A percentile compares a stretch with the other conserved stretches of the same genome.
phyloP scores from a whole-genome alignment of 805 yeast species.

The Myxozyma neotropica region DNA sequence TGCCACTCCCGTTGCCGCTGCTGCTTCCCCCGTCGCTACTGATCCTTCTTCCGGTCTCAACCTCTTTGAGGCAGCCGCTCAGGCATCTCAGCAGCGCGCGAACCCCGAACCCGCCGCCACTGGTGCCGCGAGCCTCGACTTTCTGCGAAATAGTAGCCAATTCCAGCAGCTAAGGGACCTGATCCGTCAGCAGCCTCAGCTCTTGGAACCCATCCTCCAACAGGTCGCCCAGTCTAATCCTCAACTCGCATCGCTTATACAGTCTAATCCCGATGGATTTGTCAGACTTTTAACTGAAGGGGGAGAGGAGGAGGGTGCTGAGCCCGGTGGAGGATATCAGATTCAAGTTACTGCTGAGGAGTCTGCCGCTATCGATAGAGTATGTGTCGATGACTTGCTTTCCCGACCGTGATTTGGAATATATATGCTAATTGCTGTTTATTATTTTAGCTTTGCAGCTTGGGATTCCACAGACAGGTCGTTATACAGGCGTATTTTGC shows the following conservation, averaged over 20 bases:
- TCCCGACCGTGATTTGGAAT: not conserved
- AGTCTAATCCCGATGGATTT: constrained; percentile 80
- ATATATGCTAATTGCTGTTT: not conserved
- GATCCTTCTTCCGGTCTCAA: constrained; percentile 43
- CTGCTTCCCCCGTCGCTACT: constrained; percentile 33
- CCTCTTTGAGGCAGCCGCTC: constrained; percentile 46
- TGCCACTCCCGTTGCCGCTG: constrained; percentile 34
- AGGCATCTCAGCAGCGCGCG: constrained; percentile 53
- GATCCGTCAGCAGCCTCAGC: constrained; percentile 82
- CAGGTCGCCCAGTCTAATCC: constrained; percentile 83
- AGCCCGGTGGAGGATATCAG: constrained; percentile 49
- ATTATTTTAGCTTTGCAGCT: constrained; percentile 75
- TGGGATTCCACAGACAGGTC: constrained; percentile 86
- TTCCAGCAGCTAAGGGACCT: constrained; percentile 70
- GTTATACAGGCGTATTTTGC: constrained; percentile 96
- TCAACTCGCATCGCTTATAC: constrained; percentile 63
- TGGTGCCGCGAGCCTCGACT: constrained; percentile 52
- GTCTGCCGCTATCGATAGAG: constrained; percentile 80
- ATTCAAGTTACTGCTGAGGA: constrained; percentile 77
- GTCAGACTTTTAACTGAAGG: constrained; percentile 59
- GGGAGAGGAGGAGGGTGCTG: constrained; percentile 53
- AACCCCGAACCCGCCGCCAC: constrained; percentile 49
- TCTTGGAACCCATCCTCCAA: constrained; percentile 79
- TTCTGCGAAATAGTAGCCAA: constrained; percentile 41
- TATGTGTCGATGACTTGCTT: constrained; percentile 1